Percentiles rank a stretch among this genome's conserved stretches.
Evolutionary conservation across 169 alveolate genomes (phyloP).

Genomic region (Eimeria brunetti): DNA sequence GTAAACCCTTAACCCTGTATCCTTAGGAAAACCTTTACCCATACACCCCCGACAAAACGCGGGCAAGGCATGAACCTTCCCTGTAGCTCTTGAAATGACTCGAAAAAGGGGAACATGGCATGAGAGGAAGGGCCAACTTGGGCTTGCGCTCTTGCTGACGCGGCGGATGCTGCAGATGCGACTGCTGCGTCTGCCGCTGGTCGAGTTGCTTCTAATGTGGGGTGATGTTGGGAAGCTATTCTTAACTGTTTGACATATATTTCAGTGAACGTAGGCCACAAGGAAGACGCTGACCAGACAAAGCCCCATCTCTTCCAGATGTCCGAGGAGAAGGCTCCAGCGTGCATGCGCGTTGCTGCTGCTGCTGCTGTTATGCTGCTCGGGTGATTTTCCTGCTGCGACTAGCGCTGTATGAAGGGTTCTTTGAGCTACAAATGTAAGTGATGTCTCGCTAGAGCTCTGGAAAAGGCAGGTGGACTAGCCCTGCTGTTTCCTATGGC

Average conservation of each 20-base stretch:
- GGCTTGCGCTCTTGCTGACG: neutral
- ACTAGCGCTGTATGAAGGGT: neutral
- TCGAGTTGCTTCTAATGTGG: slow-evolving; percentile 25
- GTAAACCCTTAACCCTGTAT: neutral
- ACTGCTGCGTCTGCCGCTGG: neutral
- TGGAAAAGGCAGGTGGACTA: neutral
- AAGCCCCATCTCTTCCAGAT: neutral
- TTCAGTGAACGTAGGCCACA: neutral
- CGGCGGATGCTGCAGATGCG: neutral
- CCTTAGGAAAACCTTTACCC: neutral
- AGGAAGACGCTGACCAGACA: neutral
- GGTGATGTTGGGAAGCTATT: neutral
- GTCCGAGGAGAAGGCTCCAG: neutral
- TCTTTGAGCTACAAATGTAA: neutral
- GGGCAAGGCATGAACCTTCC: neutral
- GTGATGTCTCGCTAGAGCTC: neutral
- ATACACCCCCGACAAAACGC: neutral
- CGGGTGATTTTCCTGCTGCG: neutral
- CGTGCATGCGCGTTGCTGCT: slow-evolving; percentile 37
- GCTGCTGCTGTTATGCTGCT: slow-evolving; percentile 18
- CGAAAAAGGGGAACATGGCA: neutral
- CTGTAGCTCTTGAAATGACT: neutral
- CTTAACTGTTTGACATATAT: neutral
- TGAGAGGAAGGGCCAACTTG: neutral
- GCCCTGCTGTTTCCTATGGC: slow-evolving; percentile 47